A percentile compares a stretch with the other conserved stretches of the same genome.
phyloP scores from a whole-genome alignment of 2,329 filamentous ascomycete genomes.

The Polytolypa hystricis region DNA sequence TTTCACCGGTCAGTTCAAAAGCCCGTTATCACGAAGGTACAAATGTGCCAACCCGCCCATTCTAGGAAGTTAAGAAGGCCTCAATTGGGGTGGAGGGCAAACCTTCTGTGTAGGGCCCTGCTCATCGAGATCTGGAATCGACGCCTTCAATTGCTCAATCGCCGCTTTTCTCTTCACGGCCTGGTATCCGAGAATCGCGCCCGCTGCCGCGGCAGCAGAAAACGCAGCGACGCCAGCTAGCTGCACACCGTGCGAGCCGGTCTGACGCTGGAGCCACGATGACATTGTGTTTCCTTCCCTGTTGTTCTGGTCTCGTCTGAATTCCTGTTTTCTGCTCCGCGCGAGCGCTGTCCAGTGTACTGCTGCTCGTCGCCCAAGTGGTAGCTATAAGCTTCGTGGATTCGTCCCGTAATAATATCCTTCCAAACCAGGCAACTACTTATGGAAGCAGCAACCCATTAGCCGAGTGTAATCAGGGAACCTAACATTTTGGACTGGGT shows the following conservation, averaged over 20 bases:
- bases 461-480: too few species aligned
- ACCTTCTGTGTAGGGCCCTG: conserved; percentile 43
- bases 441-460: too few species aligned
- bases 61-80: not conserved
- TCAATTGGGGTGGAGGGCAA: conserved; percentile 7
- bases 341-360: too few species aligned
- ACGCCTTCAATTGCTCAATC: conserved; percentile 48
- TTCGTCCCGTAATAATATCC: not conserved
- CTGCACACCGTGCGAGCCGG: conserved; percentile 31
- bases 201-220: conserved; percentile 34
- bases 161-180: conserved; percentile 43
- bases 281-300: conserved; percentile 33
- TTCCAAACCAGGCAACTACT: too few species aligned
- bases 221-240: conserved; percentile 33
- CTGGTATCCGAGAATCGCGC: conserved; percentile 47
- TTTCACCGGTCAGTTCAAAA: conserved; percentile 31
- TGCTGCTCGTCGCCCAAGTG: not conserved
- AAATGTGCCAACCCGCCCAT: not conserved
- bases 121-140: conserved; percentile 44
- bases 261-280: conserved; percentile 34
- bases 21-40: conserved; percentile 10
- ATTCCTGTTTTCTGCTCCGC: too few species aligned
- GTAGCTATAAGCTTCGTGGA: not conserved
- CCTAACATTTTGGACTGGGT: too few species aligned
- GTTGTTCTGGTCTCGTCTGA: too few species aligned